A percentile compares a stretch with the other conserved stretches of the same genome.
phyloP scores from a whole-genome alignment of 208 protist genomes.

The Wallacemonas sp. region DNA sequence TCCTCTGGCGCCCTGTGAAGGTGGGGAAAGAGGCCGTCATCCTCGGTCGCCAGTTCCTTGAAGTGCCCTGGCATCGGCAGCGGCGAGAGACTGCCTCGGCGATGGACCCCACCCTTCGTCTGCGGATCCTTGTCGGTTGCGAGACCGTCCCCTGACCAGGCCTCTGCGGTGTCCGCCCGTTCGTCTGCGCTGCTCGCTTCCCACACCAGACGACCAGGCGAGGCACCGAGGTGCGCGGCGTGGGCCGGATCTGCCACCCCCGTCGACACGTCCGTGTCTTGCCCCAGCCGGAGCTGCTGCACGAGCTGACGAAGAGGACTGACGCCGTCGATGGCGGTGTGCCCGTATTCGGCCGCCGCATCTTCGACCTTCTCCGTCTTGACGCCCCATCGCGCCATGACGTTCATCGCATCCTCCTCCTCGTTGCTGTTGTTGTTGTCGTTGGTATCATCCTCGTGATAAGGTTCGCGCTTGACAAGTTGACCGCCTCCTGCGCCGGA shows the following conservation, averaged over 20 bases:
- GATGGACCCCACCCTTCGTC: too few species aligned
- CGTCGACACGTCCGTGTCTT: too few species aligned
- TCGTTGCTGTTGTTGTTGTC: neutral
- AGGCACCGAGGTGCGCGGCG: too few species aligned
- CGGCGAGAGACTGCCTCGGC: neutral
- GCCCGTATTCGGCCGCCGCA: too few species aligned
- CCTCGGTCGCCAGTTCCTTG: too few species aligned
- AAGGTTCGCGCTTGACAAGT: neutral
- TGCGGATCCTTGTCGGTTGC: neutral
- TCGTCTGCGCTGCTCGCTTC: neutral
- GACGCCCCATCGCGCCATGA: too few species aligned
- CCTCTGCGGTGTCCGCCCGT: neutral
- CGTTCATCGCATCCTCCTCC: neutral
- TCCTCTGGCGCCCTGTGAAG: too few species aligned
- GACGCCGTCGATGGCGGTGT: too few species aligned
- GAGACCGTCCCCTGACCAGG: neutral
- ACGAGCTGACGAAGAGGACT: neutral
- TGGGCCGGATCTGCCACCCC: too few species aligned
- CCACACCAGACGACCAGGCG: conserved; percentile 6
- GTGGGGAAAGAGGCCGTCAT: too few species aligned
- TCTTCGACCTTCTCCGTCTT: too few species aligned
- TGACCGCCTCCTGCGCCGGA: neutral
- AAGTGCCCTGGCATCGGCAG: neutral
- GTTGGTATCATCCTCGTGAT: neutral
- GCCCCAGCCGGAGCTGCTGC: neutral